Conservation (phyloP, 257 asterid genomes). For the Capsicum rhomboideum region DNA sequence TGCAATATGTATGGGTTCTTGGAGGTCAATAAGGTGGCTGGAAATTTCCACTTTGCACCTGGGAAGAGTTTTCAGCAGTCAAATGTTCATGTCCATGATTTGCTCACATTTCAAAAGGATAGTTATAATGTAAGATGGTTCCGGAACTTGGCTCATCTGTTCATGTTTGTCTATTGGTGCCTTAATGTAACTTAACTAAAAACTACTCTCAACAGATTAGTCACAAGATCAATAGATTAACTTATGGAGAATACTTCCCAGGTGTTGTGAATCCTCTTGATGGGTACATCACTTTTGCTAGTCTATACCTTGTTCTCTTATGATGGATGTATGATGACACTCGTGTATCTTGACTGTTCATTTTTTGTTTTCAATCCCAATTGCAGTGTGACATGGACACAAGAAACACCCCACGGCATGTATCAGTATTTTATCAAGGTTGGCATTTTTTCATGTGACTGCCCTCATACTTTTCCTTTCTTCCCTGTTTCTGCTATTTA, state of each 20-base stretch:
- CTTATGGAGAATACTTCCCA: constrained; percentile 84
- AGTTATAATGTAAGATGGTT: constrained; percentile 76
- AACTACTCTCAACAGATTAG: constrained; percentile 48
- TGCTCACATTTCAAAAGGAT: constrained; percentile 85
- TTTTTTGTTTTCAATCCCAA: constrained; percentile 11
- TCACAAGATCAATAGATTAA: constrained; percentile 82
- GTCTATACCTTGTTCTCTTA: constrained; percentile 3
- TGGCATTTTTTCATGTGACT: constrained; percentile 6
- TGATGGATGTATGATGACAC: neutral
- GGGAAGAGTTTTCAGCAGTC: constrained; percentile 98
- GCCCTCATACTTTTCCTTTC: neutral
- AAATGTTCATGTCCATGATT: constrained; percentile 80
- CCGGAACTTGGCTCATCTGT: neutral
- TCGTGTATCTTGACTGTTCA: neutral
- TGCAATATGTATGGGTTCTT: constrained; percentile 86
- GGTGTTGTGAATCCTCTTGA: constrained; percentile 98
- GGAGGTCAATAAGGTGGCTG: constrained; percentile 95
- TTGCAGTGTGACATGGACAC: constrained; percentile 77
- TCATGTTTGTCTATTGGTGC: neutral
- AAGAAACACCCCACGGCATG: constrained; percentile 75
- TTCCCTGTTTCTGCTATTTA: neutral
- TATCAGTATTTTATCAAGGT: constrained; percentile 96
- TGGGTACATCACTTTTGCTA: constrained; percentile 43
- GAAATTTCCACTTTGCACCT: constrained; percentile 98
- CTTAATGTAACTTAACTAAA: constrained; percentile 5